These are phyloP conservation scores for Umbelopsis isabellina DNA, from an alignment of 192 early-diverging fungal species.

Conservation along the genomic window DNA sequence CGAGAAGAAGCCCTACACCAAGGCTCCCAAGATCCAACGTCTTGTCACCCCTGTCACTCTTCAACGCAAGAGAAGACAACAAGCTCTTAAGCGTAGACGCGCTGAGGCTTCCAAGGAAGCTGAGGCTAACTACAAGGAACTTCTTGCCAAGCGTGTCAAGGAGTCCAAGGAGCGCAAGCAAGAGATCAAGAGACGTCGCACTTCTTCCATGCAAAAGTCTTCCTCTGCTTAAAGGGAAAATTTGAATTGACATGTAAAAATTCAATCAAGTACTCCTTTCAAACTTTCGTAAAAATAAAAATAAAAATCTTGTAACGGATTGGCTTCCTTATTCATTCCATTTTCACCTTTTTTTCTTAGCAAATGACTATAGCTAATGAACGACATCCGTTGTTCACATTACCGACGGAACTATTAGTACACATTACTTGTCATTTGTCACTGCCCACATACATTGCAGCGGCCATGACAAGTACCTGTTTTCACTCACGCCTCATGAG, in stretches of 20 bases:
- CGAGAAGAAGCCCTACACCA: slow-evolving; percentile 93
- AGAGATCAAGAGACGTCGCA: slow-evolving; percentile 74
- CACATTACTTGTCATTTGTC: slow-evolving; percentile 11
- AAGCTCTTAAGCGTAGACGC: slow-evolving; percentile 87
- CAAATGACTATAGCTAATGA: not conserved
- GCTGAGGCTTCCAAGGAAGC: slow-evolving; percentile 81
- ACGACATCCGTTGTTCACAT: not conserved
- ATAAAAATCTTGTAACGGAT: no score
- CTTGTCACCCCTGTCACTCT: slow-evolving; percentile 96
- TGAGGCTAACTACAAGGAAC: slow-evolving; percentile 81
- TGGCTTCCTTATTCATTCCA: not conserved
- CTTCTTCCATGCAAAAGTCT: slow-evolving; percentile 66
- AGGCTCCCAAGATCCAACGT: slow-evolving; percentile 97
- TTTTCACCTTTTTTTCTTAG: not conserved
- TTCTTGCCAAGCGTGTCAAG: slow-evolving; percentile 92
- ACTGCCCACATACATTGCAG: slow-evolving; percentile 14
- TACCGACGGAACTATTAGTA: slow-evolving; percentile 18
- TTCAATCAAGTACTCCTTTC: no score
- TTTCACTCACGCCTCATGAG: slow-evolving; percentile 9
- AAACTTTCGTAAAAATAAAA: no score
- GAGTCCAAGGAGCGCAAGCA: slow-evolving; percentile 91
- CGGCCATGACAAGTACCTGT: slow-evolving; percentile 20
- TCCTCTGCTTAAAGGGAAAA: slow-evolving; percentile 38
- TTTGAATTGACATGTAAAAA: not conserved
- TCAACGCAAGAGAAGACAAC: slow-evolving; percentile 92